These are phyloP conservation scores for Teunomyces gatunensis DNA, from an alignment of 805 yeast species.

Conservation along the genomic window DNA sequence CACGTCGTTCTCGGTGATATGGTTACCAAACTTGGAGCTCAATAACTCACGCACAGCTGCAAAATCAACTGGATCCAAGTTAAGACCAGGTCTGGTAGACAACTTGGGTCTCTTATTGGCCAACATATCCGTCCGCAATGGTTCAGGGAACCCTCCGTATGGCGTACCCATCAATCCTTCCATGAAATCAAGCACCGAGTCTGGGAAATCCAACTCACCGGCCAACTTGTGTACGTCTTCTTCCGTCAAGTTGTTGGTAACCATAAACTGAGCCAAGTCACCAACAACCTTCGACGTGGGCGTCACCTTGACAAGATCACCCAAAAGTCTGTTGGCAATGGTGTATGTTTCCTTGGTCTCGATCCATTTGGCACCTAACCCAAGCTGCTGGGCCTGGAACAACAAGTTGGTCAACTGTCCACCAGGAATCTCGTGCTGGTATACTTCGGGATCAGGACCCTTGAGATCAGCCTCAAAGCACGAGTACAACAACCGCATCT, in stretches of 20 bases:
- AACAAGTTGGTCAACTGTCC: slow-evolving; percentile 97
- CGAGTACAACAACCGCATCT: slow-evolving; percentile 93
- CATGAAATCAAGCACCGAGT: slow-evolving; percentile 95
- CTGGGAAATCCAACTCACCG: slow-evolving; percentile 93
- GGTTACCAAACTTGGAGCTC: slow-evolving; percentile 68
- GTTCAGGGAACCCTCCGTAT: slow-evolving; percentile 99
- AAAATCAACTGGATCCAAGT: slow-evolving; percentile 81
- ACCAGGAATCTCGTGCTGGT: slow-evolving; percentile 98
- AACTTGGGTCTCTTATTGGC: slow-evolving; percentile 91
- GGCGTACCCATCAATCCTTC: slow-evolving; percentile 99
- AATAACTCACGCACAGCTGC: slow-evolving; percentile 70
- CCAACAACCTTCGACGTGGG: slow-evolving; percentile 99
- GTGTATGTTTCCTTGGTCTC: slow-evolving; percentile 94
- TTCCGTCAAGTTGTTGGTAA: slow-evolving; percentile 80
- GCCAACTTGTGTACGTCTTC: slow-evolving; percentile 90
- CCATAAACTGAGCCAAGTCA: slow-evolving; percentile 99
- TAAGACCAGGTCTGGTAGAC: slow-evolving; percentile 87
- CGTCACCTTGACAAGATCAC: slow-evolving; percentile 97
- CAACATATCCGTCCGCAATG: slow-evolving; percentile 87
- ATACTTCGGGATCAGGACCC: slow-evolving; percentile 99
- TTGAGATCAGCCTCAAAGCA: slow-evolving; percentile 98
- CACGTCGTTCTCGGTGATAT: slow-evolving; percentile 77
- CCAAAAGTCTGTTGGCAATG: slow-evolving; percentile 85
- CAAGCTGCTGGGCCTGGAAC: slow-evolving; percentile 99
- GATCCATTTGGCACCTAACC: slow-evolving; percentile 94